A percentile compares a stretch with the other conserved stretches of the same genome.
Evolutionary conservation across 352 stramenopile species (phyloP).

Genomic region (Phytophthora kernoviae): DNA sequence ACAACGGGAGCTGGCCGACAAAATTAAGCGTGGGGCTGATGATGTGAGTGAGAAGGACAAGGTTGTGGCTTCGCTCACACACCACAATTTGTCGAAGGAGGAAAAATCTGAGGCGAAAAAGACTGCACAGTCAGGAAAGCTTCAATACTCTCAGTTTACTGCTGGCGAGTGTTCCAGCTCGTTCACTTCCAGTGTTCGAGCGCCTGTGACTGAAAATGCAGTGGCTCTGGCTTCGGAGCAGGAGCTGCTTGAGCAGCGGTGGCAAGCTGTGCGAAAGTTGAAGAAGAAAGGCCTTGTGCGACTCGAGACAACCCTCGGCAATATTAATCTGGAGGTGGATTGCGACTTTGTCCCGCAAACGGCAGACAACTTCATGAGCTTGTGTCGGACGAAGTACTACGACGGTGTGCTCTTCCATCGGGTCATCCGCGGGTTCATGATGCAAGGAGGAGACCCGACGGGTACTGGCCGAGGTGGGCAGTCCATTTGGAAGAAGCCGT

Average conservation of each 20-base stretch:
- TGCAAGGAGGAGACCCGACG: conserved; percentile 94
- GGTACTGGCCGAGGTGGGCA: conserved; percentile 94
- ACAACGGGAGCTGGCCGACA: conserved; percentile 73
- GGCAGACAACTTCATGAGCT: conserved; percentile 96
- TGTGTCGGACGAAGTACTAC: conserved; percentile 94
- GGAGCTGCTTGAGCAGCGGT: conserved; percentile 78
- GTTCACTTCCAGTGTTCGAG: conserved; percentile 94
- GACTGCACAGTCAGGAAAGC: conserved; percentile 21
- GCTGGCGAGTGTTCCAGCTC: conserved; percentile 90
- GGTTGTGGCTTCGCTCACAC: conserved; percentile 74
- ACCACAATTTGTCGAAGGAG: conserved; percentile 40
- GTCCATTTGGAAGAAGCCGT: conserved; percentile 94
- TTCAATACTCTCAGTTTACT: conserved; percentile 88
- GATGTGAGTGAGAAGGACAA: conserved; percentile 78
- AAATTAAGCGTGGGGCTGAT: conserved; percentile 58
- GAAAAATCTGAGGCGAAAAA: conserved; percentile 17
- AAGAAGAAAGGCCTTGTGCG: conserved; percentile 98
- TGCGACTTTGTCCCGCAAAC: conserved; percentile 97
- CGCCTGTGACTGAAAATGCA: conserved; percentile 70
- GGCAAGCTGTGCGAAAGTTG: conserved; percentile 85
- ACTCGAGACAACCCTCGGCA: conserved; percentile 93
- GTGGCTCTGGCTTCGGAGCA: conserved; percentile 54
- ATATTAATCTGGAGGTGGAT: conserved; percentile 96
- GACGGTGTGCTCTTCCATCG: conserved; percentile 96
- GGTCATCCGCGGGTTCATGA: conserved; percentile 97